These are phyloP conservation scores for Skeletonema tropicum DNA, from an alignment of 108 stramenopile genomes.

Conservation along the genomic window DNA sequence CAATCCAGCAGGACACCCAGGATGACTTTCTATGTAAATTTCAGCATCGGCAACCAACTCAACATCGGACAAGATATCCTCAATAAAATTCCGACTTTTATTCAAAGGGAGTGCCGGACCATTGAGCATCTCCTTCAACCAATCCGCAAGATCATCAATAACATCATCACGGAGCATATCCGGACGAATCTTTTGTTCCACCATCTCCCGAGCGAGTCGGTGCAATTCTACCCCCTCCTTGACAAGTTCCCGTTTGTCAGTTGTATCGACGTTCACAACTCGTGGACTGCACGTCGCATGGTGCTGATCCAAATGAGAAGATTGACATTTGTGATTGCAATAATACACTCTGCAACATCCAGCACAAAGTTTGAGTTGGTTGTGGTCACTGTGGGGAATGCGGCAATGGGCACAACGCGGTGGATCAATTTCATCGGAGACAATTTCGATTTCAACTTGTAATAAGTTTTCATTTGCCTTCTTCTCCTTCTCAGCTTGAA, in stretches of 20 bases:
- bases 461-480: no score
- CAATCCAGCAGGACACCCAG: conserved; percentile 21
- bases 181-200: conserved; percentile 41
- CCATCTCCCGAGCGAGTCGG: not conserved
- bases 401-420: no score
- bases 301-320: no score
- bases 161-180: conserved; percentile 26
- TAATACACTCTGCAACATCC: no score
- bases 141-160: not conserved
- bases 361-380: no score
- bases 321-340: no score
- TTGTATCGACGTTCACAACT: conserved; percentile 1
- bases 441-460: no score
- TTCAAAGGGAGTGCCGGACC: conserved; percentile 42
- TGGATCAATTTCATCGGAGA: no score
- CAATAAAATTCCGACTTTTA: conserved; percentile 29
- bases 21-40: conserved; percentile 30
- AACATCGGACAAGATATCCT: conserved; percentile 23
- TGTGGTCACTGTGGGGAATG: no score
- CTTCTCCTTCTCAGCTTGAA: not conserved
- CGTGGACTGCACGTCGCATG: not conserved
- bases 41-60: conserved; percentile 39
- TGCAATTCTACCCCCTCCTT: not conserved
- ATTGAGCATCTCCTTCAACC: conserved; percentile 27
- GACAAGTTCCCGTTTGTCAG: not conserved